These are phyloP conservation scores for Boletellus ananas DNA, from an alignment of 768 basidiomycete genomes.

Conservation along the genomic window DNA sequence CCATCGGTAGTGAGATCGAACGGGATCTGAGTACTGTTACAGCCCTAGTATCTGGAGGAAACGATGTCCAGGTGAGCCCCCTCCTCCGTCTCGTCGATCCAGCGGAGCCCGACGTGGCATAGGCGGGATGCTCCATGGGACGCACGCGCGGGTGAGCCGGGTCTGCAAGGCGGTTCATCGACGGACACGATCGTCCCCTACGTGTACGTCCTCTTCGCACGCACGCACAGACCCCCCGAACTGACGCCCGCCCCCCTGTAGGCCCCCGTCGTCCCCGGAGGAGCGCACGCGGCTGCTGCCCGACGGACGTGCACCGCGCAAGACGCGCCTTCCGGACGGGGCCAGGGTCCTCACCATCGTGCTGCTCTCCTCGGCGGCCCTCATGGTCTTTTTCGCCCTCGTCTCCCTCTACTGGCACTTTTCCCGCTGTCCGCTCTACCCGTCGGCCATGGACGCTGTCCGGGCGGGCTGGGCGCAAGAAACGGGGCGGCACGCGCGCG, in stretches of 20 bases:
- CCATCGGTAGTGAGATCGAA: too few relatives aligned
- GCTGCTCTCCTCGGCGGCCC: not conserved
- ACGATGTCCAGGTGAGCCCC: too few relatives aligned
- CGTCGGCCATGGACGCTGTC: not conserved
- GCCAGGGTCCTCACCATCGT: too few relatives aligned
- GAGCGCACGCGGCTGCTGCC: slow-evolving; percentile 9
- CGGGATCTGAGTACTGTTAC: too few relatives aligned
- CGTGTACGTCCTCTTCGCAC: not conserved
- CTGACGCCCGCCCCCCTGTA: too few relatives aligned
- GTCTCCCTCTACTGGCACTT: not conserved
- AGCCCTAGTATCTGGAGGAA: too few relatives aligned
- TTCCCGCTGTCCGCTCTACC: not conserved
- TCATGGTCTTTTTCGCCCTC: not conserved
- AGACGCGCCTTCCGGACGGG: not conserved
- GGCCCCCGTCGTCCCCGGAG: not conserved
- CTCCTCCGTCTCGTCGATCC: too few relatives aligned
- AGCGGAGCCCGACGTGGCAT: too few relatives aligned
- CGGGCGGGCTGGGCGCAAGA: not conserved
- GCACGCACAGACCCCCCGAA: too few relatives aligned
- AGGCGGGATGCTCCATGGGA: too few relatives aligned
- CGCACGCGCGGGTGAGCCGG: not conserved
- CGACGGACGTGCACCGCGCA: not conserved
- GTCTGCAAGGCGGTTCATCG: not conserved
- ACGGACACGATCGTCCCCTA: not conserved
- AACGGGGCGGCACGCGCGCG: not conserved